Percentiles rank a stretch among this genome's conserved stretches.
phyloP scores from a whole-genome alignment of 2,329 filamentous ascomycete species.

The Penicillium sp. region DNA sequence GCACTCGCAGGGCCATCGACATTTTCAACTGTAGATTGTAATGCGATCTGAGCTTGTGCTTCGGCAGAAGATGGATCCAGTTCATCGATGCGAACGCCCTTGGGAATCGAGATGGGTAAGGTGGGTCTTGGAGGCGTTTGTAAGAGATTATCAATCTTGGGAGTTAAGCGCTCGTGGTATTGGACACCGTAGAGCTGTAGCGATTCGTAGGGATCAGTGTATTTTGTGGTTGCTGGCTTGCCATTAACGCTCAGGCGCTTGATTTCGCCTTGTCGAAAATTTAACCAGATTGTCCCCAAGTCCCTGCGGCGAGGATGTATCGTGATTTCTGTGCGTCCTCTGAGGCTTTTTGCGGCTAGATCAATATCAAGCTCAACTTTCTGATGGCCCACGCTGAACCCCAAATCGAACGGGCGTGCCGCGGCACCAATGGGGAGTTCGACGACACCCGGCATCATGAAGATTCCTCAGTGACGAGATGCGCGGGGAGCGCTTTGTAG shows the following conservation, averaged over 20 bases:
- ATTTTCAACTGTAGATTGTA: constrained; percentile 42
- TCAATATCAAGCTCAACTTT: constrained; percentile 87
- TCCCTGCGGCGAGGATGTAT: constrained; percentile 64
- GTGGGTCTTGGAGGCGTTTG: constrained; percentile 56
- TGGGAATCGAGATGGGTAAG: constrained; percentile 59
- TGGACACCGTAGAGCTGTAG: constrained; percentile 57
- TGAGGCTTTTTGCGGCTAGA: constrained; percentile 71
- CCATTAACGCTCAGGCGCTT: constrained; percentile 51
- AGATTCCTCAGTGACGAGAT: constrained; percentile 36
- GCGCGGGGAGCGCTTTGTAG: constrained; percentile 40
- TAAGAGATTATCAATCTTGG: constrained; percentile 61
- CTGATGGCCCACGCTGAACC: constrained; percentile 71
- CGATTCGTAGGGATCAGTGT: constrained; percentile 48
- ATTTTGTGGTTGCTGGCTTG: constrained; percentile 41
- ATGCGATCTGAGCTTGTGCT: constrained; percentile 46
- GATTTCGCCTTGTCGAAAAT: constrained; percentile 62
- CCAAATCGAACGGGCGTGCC: constrained; percentile 32
- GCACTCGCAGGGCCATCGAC: constrained; percentile 38
- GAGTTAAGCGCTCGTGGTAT: constrained; percentile 75
- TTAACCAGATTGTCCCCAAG: constrained; percentile 56
- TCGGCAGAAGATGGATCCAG: constrained; percentile 54
- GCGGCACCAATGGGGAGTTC: constrained; percentile 33
- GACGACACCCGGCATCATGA: constrained; percentile 43
- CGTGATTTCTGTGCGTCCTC: constrained; percentile 77
- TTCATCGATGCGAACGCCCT: constrained; percentile 61